Conservation (phyloP, 2,329 filamentous ascomycete genomes). For the Diatrype stigma region DNA sequence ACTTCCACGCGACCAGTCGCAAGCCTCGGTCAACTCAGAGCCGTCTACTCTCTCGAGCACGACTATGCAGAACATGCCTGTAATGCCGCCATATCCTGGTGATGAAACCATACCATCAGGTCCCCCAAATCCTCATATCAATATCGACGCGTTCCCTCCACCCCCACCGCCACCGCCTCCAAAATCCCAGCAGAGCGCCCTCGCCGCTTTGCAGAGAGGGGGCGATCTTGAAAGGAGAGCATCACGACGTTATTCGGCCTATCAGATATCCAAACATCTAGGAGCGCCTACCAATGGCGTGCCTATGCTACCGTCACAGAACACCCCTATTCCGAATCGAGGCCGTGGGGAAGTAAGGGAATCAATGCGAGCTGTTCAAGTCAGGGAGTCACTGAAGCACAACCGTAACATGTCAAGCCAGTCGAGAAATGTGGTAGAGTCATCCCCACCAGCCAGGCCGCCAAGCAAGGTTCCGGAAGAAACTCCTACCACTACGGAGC, state of each 20-base stretch:
- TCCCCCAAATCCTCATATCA: constrained; percentile 43
- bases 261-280: constrained; percentile 93
- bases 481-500: constrained; percentile 25
- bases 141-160: constrained; percentile 64
- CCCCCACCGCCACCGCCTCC: constrained; percentile 76
- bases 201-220: constrained; percentile 85
- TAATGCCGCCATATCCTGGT: constrained; percentile 66
- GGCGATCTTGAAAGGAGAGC: constrained; percentile 90
- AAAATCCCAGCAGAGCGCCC: constrained; percentile 80
- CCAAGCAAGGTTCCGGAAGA: constrained; percentile 63
- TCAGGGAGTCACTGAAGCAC: constrained; percentile 46
- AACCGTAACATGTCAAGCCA: constrained; percentile 45
- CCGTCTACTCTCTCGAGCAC: constrained; percentile 69
- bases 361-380: constrained; percentile 67
- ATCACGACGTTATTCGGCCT: constrained; percentile 89
- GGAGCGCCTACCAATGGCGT: constrained; percentile 77
- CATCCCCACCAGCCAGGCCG: constrained; percentile 54
- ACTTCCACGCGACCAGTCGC: constrained; percentile 48
- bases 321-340: constrained; percentile 77
- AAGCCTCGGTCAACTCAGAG: constrained; percentile 49
- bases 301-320: constrained; percentile 80
- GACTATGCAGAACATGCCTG: constrained; percentile 71
- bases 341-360: constrained; percentile 75
- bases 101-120: constrained; percentile 48
- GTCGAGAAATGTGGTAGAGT: constrained; percentile 45